These are phyloP conservation scores for Sugiyamaella americana DNA, from an alignment of 805 yeast species.

Conservation along the genomic window DNA sequence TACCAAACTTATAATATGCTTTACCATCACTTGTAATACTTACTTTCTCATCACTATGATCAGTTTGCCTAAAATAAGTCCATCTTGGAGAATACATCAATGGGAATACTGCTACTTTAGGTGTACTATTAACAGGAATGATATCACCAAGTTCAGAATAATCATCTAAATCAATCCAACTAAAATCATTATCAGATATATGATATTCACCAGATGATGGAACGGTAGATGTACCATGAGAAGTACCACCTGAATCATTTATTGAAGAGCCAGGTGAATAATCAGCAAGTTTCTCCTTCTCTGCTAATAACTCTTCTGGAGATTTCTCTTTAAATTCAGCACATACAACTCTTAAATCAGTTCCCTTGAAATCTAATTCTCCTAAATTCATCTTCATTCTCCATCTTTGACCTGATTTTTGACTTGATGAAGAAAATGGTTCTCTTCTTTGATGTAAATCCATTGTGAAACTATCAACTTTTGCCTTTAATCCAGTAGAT, in stretches of 20 bases:
- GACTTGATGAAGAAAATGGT: slow-evolving; percentile 18
- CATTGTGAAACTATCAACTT: slow-evolving; percentile 47
- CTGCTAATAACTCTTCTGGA: slow-evolving; percentile 38
- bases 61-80: slow-evolving; percentile 61
- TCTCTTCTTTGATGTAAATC: slow-evolving; percentile 60
- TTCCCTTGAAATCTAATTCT: slow-evolving; percentile 59
- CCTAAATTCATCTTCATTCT: slow-evolving; percentile 56
- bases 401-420: slow-evolving; percentile 42
- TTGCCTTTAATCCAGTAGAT: slow-evolving; percentile 63
- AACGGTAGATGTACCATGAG: slow-evolving; percentile 7
- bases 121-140: slow-evolving; percentile 20
- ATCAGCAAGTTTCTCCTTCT: slow-evolving; percentile 9
- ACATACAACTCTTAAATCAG: slow-evolving; percentile 62
- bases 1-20: slow-evolving; percentile 42
- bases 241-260: slow-evolving; percentile 20
- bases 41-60: slow-evolving; percentile 28
- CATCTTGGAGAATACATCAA: slow-evolving; percentile 63
- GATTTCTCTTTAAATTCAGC: slow-evolving; percentile 59
- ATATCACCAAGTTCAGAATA: slow-evolving; percentile 57
- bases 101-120: slow-evolving; percentile 49
- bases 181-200: slow-evolving; percentile 30
- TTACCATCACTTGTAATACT: slow-evolving; percentile 19
- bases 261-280: slow-evolving; percentile 20
- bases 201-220: slow-evolving; percentile 24
- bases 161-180: slow-evolving; percentile 75